Evolutionary conservation across 805 yeast genomes (phyloP).

Genomic region (Metschnikowia lochheadii): DNA sequence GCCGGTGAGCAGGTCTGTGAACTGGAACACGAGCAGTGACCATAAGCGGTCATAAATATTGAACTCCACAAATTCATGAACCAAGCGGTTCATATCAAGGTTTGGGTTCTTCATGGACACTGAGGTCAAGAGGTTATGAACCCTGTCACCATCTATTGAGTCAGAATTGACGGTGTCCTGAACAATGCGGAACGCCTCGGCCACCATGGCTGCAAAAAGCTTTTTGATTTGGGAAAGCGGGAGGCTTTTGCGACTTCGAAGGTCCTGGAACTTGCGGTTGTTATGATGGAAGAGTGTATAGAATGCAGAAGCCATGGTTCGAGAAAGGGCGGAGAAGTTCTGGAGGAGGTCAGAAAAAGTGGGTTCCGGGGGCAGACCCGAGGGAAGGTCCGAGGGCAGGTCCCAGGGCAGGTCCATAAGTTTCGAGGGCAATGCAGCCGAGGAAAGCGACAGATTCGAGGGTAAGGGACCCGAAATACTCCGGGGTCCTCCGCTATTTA

Average conservation of each 20-base stretch:
- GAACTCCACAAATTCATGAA: conserved; percentile 69
- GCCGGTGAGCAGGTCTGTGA: conserved; percentile 14
- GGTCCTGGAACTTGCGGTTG: conserved; percentile 27
- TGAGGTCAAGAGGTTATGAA: conserved; percentile 28
- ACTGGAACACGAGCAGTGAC: conserved; percentile 41
- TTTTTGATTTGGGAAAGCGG: conserved; percentile 22
- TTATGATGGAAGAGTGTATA: conserved; percentile 40
- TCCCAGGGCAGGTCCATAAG: too few species aligned
- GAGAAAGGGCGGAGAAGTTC: conserved; percentile 37
- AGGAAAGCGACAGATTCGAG: too few species aligned
- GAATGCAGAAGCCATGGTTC: conserved; percentile 37
- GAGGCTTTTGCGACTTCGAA: conserved; percentile 28
- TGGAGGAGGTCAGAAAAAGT: conserved; percentile 35
- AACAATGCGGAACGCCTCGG: conserved; percentile 32
- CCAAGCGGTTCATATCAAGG: conserved; percentile 46
- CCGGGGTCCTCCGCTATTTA: neutral
- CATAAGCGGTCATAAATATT: conserved; percentile 66
- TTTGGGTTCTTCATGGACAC: conserved; percentile 32
- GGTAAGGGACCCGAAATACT: too few species aligned
- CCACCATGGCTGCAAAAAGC: conserved; percentile 32
- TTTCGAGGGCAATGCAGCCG: too few species aligned
- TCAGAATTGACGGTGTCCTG: conserved; percentile 37
- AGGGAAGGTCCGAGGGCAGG: too few species aligned
- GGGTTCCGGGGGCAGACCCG: conserved; percentile 14
- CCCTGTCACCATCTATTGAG: conserved; percentile 32